phyloP scores from a whole-genome alignment of 345 rosid genomes.

The Eutrema yunnanense region DNA sequence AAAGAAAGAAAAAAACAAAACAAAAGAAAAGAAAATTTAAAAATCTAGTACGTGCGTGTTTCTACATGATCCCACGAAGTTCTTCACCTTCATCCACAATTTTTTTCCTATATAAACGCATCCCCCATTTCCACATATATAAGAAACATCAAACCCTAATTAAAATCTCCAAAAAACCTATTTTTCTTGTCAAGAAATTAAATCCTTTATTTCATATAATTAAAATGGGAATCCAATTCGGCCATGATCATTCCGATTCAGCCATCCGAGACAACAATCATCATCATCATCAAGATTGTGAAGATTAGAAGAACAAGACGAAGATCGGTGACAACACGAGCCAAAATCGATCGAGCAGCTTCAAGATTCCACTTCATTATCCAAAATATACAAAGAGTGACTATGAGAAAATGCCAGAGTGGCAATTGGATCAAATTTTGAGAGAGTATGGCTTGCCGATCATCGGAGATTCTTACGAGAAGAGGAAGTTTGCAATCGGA shows the following conservation, averaged over 20 bases:
- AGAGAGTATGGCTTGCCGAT: constrained; percentile 48
- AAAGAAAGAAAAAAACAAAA: background rate
- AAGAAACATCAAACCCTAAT: background rate
- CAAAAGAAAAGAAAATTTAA: background rate
- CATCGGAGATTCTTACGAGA: constrained; percentile 38
- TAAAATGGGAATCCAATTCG: constrained; percentile 17
- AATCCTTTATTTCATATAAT: background rate
- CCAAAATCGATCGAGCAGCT: constrained; percentile 7
- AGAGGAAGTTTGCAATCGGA: constrained; percentile 55
- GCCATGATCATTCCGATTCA: background rate
- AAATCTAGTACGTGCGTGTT: constrained; percentile 18
- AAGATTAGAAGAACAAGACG: background rate
- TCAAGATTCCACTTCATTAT: constrained; percentile 57
- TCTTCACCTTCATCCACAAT: constrained; percentile 5
- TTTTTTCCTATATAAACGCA: no score
- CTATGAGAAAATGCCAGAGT: constrained; percentile 54
- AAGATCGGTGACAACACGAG: background rate
- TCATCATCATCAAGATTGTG: constrained; percentile 8
- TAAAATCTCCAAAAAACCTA: background rate
- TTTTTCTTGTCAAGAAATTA: constrained; percentile 1
- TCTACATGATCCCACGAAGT: constrained; percentile 23
- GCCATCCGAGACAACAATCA: background rate
- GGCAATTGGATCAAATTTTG: constrained; percentile 49
- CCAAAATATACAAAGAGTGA: constrained; percentile 50
- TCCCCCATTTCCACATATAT: background rate